These are phyloP conservation scores for Globisporangium paddicum DNA, from an alignment of 352 stramenopile species.

Conservation along the genomic window DNA sequence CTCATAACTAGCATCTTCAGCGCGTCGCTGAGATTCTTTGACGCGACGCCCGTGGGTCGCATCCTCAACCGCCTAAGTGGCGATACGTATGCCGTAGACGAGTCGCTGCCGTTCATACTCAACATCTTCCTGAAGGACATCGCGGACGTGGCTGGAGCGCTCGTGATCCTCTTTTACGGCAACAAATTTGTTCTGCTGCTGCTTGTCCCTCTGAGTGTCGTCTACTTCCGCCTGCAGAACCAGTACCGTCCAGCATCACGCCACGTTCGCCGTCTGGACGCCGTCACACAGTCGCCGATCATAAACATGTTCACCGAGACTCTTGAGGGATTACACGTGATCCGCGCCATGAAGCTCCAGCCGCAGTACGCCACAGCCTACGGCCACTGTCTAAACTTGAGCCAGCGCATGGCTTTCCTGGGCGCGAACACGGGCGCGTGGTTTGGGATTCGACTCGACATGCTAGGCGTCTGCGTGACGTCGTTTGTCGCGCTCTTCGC, in stretches of 20 bases:
- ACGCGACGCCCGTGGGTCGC: slow-evolving; percentile 54
- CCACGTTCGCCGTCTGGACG: slow-evolving; percentile 65
- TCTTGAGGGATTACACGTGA: slow-evolving; percentile 60
- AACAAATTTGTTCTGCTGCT: slow-evolving; percentile 74
- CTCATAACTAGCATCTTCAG: slow-evolving; percentile 53
- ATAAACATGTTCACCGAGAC: slow-evolving; percentile 71
- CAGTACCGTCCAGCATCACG: slow-evolving; percentile 69
- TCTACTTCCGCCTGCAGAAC: slow-evolving; percentile 64
- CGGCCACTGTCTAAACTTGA: slow-evolving; percentile 43
- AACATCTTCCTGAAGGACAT: slow-evolving; percentile 87
- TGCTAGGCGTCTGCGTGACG: slow-evolving; percentile 78
- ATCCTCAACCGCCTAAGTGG: slow-evolving; percentile 78
- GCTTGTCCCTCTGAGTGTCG: slow-evolving; percentile 58
- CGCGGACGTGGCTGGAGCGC: slow-evolving; percentile 59
- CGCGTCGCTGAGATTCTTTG: slow-evolving; percentile 64
- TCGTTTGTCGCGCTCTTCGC: slow-evolving; percentile 78
- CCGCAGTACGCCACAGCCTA: slow-evolving; percentile 37
- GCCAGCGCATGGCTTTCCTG: slow-evolving; percentile 76
- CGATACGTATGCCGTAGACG: slow-evolving; percentile 82
- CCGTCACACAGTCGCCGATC: slow-evolving; percentile 71
- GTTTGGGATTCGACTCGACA: slow-evolving; percentile 83
- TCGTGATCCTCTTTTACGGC: slow-evolving; percentile 76
- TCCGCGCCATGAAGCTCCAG: slow-evolving; percentile 51
- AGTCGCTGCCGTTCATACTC: slow-evolving; percentile 85
- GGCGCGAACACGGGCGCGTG: slow-evolving; percentile 67